phyloP scores from a whole-genome alignment of 148 eudicot genomes.

The Vaccinium macrocarpon region DNA sequence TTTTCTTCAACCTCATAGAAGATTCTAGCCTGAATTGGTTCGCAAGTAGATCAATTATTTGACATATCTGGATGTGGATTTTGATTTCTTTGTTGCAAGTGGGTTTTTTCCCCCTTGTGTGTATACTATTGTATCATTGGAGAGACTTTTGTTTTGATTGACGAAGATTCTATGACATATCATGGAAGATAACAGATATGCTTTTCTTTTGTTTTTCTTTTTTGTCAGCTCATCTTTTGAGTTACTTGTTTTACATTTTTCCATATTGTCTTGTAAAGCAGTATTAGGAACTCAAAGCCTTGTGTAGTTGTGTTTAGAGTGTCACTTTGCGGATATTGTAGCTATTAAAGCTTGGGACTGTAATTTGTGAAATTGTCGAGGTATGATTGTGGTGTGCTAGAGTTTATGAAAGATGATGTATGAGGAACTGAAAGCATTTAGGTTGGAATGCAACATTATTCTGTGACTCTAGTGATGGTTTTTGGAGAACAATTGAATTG shows the following conservation, averaged over 20 bases:
- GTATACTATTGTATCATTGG: background rate
- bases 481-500: background rate
- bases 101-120: too few species aligned
- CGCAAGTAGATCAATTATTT: background rate
- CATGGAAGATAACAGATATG: background rate
- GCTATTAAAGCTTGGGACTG: background rate
- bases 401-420: background rate
- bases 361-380: background rate
- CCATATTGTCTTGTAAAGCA: background rate
- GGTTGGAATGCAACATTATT: background rate
- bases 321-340: background rate
- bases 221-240: background rate
- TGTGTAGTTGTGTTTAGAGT: background rate
- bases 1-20: constrained; percentile 8
- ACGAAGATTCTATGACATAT: background rate
- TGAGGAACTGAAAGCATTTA: background rate
- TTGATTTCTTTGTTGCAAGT: background rate
- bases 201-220: background rate
- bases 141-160: background rate
- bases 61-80: constrained; percentile 1
- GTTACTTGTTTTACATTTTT: background rate
- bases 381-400: background rate
- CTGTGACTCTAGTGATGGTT: background rate
- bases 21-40: constrained; percentile 1
- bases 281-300: background rate